These are phyloP conservation scores for Dictyostelium citrinum DNA, from an alignment of 78 protist species.

Conservation along the genomic window DNA sequence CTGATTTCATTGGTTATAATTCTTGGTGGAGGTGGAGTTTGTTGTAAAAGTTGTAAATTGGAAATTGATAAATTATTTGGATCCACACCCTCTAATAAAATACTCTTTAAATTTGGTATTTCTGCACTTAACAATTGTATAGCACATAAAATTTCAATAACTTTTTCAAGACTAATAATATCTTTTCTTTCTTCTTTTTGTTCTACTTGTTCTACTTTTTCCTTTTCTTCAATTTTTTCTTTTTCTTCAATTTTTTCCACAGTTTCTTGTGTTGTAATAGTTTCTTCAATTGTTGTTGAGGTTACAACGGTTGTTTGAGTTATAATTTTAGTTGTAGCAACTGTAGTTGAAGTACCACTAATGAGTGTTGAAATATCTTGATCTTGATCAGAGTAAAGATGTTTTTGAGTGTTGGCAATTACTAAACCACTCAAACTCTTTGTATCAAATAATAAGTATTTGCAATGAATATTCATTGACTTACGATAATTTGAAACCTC, in stretches of 20 bases:
- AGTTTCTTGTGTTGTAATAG: background rate
- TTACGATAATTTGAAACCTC: background rate
- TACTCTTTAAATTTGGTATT: background rate
- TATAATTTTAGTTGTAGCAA: background rate
- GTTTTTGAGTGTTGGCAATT: background rate
- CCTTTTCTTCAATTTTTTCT: background rate
- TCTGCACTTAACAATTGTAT: background rate
- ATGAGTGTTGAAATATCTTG: background rate
- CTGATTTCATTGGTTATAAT: background rate
- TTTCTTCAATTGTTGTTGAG: background rate
- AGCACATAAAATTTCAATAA: conserved; percentile 1
- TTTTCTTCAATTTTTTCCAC: background rate
- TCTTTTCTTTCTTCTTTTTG: background rate
- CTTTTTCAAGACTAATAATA: background rate
- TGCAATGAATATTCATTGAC: background rate
- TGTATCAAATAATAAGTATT: conserved; percentile 8
- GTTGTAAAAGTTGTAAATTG: background rate
- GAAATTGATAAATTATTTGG: background rate
- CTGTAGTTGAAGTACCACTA: background rate
- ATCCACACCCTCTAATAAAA: background rate
- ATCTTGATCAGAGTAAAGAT: background rate
- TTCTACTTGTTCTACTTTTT: background rate
- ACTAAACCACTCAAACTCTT: background rate
- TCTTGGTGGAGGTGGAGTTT: background rate
- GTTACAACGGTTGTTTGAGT: background rate